A percentile compares a stretch with the other conserved stretches of the same genome.
Evolutionary conservation across 2,329 filamentous ascomycete genomes (phyloP).

Genomic region (Colletotrichum lentis): DNA sequence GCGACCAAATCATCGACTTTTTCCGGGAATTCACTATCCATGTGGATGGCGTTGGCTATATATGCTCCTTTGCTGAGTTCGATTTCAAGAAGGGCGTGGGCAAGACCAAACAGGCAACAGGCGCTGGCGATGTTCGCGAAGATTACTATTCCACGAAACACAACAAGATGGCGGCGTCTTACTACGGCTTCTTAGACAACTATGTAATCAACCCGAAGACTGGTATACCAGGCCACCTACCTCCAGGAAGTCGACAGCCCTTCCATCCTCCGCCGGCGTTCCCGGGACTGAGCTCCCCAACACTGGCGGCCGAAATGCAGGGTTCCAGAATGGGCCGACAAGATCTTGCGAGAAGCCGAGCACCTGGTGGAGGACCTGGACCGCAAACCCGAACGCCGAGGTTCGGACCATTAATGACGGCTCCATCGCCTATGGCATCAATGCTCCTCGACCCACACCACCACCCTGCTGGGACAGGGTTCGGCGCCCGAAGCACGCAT

Average conservation of each 20-base stretch:
- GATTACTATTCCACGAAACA: slow-evolving; percentile 97
- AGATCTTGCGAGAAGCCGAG: slow-evolving; percentile 56
- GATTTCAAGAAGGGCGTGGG: slow-evolving; percentile 86
- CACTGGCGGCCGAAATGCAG: slow-evolving; percentile 64
- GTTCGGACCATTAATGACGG: slow-evolving; percentile 56
- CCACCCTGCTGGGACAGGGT: slow-evolving; percentile 65
- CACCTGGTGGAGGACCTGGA: slow-evolving; percentile 46
- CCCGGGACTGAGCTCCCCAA: slow-evolving; percentile 73
- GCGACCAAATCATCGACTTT: slow-evolving; percentile 94
- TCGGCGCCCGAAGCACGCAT: slow-evolving; percentile 57
- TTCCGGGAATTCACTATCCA: slow-evolving; percentile 98
- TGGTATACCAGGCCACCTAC: slow-evolving; percentile 68
- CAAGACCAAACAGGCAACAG: slow-evolving; percentile 51
- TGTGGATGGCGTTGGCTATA: slow-evolving; percentile 93
- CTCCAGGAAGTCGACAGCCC: slow-evolving; percentile 61
- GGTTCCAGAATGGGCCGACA: slow-evolving; percentile 58
- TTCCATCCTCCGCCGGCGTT: slow-evolving; percentile 82
- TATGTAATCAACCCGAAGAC: slow-evolving; percentile 80
- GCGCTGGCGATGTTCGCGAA: slow-evolving; percentile 72
- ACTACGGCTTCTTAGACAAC: slow-evolving; percentile 93
- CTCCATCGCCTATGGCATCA: slow-evolving; percentile 73
- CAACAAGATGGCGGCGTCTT: slow-evolving; percentile 97
- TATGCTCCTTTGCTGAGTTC: slow-evolving; percentile 97
- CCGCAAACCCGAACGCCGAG: slow-evolving; percentile 53
- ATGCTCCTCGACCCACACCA: slow-evolving; percentile 79